A percentile compares a stretch with the other conserved stretches of the same genome.
phyloP scores from a whole-genome alignment of 352 stramenopile genomes.

The Pythium aphanidermatum region DNA sequence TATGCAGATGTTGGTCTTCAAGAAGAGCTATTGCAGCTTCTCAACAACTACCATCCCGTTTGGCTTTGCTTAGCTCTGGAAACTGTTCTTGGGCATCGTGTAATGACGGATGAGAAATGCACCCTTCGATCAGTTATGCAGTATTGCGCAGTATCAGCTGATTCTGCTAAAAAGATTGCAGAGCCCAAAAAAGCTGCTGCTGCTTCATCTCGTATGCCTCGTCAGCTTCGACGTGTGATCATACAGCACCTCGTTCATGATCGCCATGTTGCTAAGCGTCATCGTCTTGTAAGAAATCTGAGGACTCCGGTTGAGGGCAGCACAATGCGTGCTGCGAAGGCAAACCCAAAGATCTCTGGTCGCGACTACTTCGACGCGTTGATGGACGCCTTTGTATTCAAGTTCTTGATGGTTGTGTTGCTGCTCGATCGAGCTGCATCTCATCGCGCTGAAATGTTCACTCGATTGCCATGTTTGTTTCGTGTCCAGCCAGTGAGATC shows the following conservation, averaged over 20 bases:
- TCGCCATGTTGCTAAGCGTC: slow-evolving; percentile 43
- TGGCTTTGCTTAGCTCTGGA: slow-evolving; percentile 90
- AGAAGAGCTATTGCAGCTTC: slow-evolving; percentile 71
- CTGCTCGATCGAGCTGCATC: slow-evolving; percentile 89
- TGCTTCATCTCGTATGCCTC: slow-evolving; percentile 40
- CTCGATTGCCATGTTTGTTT: slow-evolving; percentile 89
- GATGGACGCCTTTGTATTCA: slow-evolving; percentile 83
- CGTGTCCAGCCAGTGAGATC: slow-evolving; percentile 25
- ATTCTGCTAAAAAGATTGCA: too few relatives aligned
- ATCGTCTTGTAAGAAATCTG: slow-evolving; percentile 67
- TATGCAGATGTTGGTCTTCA: slow-evolving; percentile 89
- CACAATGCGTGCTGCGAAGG: slow-evolving; percentile 33
- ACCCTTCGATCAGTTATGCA: slow-evolving; percentile 45
- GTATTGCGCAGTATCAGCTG: slow-evolving; percentile 3
- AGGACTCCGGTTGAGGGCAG: slow-evolving; percentile 59
- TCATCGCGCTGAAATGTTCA: slow-evolving; percentile 67
- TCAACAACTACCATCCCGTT: slow-evolving; percentile 90
- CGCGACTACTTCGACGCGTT: slow-evolving; percentile 81
- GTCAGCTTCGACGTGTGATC: slow-evolving; percentile 46
- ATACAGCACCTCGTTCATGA: slow-evolving; percentile 68
- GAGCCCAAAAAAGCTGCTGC: background rate
- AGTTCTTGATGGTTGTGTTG: slow-evolving; percentile 91
- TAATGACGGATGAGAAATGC: slow-evolving; percentile 54
- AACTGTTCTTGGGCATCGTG: slow-evolving; percentile 66
- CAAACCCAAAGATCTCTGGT: slow-evolving; percentile 66